Evolutionary conservation across 345 rosid genomes (phyloP).

Genomic region (Rhizophora mangle): DNA sequence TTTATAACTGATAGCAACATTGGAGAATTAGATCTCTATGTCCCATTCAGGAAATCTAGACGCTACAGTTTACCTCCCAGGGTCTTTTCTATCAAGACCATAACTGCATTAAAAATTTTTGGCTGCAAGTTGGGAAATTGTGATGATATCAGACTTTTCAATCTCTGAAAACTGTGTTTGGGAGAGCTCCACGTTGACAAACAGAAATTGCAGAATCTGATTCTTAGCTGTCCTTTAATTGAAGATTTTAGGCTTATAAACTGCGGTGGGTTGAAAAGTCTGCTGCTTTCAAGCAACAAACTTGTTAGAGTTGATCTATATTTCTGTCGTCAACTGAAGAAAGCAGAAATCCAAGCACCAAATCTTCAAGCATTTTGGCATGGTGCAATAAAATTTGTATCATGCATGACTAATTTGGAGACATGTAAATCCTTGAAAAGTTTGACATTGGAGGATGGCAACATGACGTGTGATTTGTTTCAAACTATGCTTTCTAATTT

Average conservation of each 20-base stretch:
- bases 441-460: slow-evolving; percentile 26
- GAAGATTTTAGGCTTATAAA: slow-evolving; percentile 32
- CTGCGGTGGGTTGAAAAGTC: slow-evolving; percentile 19
- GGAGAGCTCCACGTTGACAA: slow-evolving; percentile 20
- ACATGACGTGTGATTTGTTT: slow-evolving; percentile 18
- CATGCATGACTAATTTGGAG: slow-evolving; percentile 17
- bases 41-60: slow-evolving; percentile 8
- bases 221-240: slow-evolving; percentile 28
- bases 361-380: slow-evolving; percentile 35
- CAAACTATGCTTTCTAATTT: slow-evolving; percentile 22
- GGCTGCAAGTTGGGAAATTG: slow-evolving; percentile 29
- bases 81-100: slow-evolving; percentile 15
- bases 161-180: slow-evolving; percentile 25
- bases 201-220: slow-evolving; percentile 12
- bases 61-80: slow-evolving; percentile 19
- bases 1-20: slow-evolving; percentile 17
- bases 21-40: slow-evolving; percentile 27
- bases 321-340: slow-evolving; percentile 19
- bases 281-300: slow-evolving; percentile 14
- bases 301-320: slow-evolving; percentile 34
- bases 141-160: slow-evolving; percentile 16
- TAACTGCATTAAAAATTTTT: slow-evolving; percentile 26
- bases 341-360: slow-evolving; percentile 21
- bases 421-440: slow-evolving; percentile 24
- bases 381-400: slow-evolving; percentile 11